Evolutionary conservation across 1,284 basidiomycete genomes (phyloP).

Genomic region (Apiotrichum porosum): DNA sequence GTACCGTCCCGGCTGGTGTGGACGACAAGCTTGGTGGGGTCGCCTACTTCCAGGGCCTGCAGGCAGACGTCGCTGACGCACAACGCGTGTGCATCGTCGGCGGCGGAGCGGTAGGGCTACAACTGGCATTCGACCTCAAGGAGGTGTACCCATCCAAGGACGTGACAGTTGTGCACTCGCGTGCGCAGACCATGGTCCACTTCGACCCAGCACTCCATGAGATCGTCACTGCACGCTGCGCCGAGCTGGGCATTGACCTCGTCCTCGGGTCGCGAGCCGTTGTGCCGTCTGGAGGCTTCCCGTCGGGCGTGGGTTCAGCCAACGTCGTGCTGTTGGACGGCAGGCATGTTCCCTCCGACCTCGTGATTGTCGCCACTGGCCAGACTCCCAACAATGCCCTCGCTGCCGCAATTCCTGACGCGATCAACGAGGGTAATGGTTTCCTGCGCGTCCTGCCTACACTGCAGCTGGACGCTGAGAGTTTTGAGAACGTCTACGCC

Average conservation of each 20-base stretch:
- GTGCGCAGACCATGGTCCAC: constrained; percentile 57
- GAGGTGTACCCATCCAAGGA: constrained; percentile 58
- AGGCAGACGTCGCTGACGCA: constrained; percentile 21
- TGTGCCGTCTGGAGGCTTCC: constrained; percentile 46
- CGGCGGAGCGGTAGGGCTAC: constrained; percentile 50
- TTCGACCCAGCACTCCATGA: constrained; percentile 59
- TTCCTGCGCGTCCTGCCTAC: constrained; percentile 47
- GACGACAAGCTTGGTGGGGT: constrained; percentile 19
- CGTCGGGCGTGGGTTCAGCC: constrained; percentile 28
- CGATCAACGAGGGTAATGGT: constrained; percentile 32
- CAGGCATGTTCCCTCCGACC: constrained; percentile 26
- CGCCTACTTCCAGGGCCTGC: constrained; percentile 21
- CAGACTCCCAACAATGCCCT: constrained; percentile 47
- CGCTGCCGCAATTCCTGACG: background rate
- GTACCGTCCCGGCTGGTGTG: constrained; percentile 24
- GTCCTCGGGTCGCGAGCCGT: constrained; percentile 29
- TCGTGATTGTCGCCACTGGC: constrained; percentile 43
- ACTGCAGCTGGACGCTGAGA: constrained; percentile 40
- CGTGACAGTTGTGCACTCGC: constrained; percentile 64
- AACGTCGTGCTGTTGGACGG: constrained; percentile 41
- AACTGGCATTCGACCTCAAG: constrained; percentile 66
- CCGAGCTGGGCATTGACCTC: constrained; percentile 47
- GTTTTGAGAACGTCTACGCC: constrained; percentile 60
- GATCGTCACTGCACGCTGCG: constrained; percentile 35
- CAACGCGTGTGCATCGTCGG: constrained; percentile 40